Evolutionary conservation across 176 grass and related monocot genomes (phyloP), one percentile per base, ranked within the genome.

Genomic region (Thalia dealbata): DNA sequence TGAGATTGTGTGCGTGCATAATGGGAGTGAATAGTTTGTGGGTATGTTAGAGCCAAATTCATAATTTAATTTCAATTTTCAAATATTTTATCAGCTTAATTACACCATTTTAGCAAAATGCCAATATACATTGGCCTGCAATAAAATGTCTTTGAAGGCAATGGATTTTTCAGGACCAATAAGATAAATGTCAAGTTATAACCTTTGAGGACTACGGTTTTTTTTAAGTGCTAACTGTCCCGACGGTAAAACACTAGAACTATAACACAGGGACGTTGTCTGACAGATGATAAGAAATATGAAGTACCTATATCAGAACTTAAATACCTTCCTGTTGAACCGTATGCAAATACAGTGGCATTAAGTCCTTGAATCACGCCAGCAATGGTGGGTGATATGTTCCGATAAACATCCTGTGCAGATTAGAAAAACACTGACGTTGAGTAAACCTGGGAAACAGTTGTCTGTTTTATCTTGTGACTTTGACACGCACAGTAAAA

Each of bases 301-400:
- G n/a, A n/a, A n/a, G n/a, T n/a, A n/a, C 35, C 18, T 9, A 32
- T 45, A 50, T 71, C 15, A 23, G 7, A 80, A 78, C 23, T 69
- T 73, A 42, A 18, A 54, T 99, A 99, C 95, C 95, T 99, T 91
- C 95, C 95, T 73, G 95, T 99, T 77, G 95, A 99, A 75, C 95
- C 95, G 79, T 99, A 99, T 51, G 95, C 95, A 87, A 99, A 99
- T 59, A 99, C 90, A 62, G 95, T 99, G 4, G 91, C 95, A 71
- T 99, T 99, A 60, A 99, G 95, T 19, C 95, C 95, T 84, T 99
- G 95, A 78, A 99, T 85, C 67, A 99, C 95, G 42, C 90, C 90
- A 79, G 75, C 77, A 81, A 99, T 92, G 30, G 90, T 99, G 73
- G 83, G 85, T 54, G 90, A 93, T 81, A 99, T 83, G 66, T 93